Evolutionary conservation across 169 alveolate genomes (phyloP), one percentile per base, ranked within the genome.

Genomic region (Plasmodium vinckei): DNA sequence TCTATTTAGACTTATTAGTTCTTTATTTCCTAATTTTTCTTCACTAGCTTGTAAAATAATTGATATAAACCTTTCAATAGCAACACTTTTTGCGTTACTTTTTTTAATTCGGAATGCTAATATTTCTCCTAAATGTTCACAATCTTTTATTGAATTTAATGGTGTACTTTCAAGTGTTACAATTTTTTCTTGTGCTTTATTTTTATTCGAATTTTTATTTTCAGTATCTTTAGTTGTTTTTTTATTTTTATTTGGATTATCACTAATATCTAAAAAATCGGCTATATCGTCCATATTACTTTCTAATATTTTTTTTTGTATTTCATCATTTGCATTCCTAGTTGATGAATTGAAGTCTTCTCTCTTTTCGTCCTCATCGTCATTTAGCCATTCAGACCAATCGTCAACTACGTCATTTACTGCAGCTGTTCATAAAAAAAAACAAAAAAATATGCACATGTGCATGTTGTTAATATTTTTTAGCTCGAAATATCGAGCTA

Each of bases 381-480:
- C 75, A 42, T 75, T 63, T 47, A 75, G 68, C 88, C 88, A 75
- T 56, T 75, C 88, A 13, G 73, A 63, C 88, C 88, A 75, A 17
- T 75, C 73, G 33, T 75, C 88, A 15, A 75, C 88, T 19, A 63
- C 88, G 10, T 42, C 56, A 51, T 33, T 57, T 33, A 0, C n/a
- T 27, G n/a, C 39, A 13, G 25, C 60, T 73, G 25, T 49, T 56
- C 27, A 13, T 5, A 65, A 65, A 65, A 65, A 65, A 65, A 64
- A 64, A 13, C 0, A 60, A 60, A 60, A 61, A 19, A 61, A 61
- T 2, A 61, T 2, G 46, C 6, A 61, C 21, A 3, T 15, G 39
- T 17, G 3, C 13, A n/a, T 1, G 13, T 33, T 4, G 42, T 0
- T 33, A 33, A 33, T 33, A 33, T 33, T 33, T 0, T 4, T 33